Evolutionary conservation across 2,329 filamentous ascomycete species (phyloP), one percentile per base, ranked within the genome.

Genomic region (Graphilbum ipis-grandicollis): DNA sequence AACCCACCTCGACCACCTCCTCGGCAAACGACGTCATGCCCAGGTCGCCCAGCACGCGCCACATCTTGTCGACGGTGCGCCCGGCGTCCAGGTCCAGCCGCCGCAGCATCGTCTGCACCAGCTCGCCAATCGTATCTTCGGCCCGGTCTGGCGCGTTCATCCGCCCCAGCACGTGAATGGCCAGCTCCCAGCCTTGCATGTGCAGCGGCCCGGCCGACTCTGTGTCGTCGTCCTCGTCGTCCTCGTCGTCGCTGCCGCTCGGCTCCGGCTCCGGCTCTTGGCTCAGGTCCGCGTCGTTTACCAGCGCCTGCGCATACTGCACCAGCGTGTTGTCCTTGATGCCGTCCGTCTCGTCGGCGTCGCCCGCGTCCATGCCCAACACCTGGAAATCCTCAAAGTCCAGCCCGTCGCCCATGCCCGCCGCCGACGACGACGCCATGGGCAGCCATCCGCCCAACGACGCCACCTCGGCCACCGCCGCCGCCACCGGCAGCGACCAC

Each of bases 331-430:
- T 75, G 52, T 94, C 85, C 51, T 88, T 85, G 43, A 76, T 74
- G 8, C 83, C 65, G 41, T 73, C 66, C 34, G 66, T 51, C 44
- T 75, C 68, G 38, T 74, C 66, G 9, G 71, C 64, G 2, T 68
- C 71, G 7, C 60, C 63, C 34, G 64, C 61, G 18, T 62, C 71
- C 64, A 83, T 58, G 14, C 72, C 85, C 12, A 96, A 62, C 9
- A 94, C 71, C 58, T 90, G 81, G 32, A 94, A 60, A 50, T 94
- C 86, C 43, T 85, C 79, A 56, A 81, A 72, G 48, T 86, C 84
- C 39, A 93, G 71, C n/a, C n/a, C n/a, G 19, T 74, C 76, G 26
- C 73, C 68, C 19, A 44, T 34, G 2, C 36, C 43, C 62, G 65
- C 26, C 62, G 61, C 12, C 65, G 58, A 36, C 65, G 61, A 25